These are phyloP conservation scores for Fennellomyces sp. DNA, from an alignment of 371 early-diverging fungal genomes.

Conservation along the genomic window DNA sequence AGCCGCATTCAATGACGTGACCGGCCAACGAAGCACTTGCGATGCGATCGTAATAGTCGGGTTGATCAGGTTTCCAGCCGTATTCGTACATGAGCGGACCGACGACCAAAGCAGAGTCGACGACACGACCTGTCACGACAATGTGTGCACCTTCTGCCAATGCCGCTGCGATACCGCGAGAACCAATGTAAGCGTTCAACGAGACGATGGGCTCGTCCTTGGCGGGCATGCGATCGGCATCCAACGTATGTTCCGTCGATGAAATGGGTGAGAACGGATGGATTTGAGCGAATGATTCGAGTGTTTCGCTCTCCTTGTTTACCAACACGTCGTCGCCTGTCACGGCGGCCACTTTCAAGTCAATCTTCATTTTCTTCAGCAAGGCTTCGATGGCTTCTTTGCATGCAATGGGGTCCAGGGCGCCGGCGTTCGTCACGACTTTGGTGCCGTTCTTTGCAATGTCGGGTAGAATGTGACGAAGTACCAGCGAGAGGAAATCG, in stretches of 20 bases:
- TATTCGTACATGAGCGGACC: conserved; percentile 65
- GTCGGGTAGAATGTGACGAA: conserved; percentile 54
- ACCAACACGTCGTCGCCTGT: conserved; percentile 66
- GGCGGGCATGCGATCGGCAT: conserved; percentile 56
- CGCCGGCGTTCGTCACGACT: conserved; percentile 79
- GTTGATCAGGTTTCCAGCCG: conserved; percentile 45
- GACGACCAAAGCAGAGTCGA: conserved; percentile 70
- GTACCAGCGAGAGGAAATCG: conserved; percentile 64
- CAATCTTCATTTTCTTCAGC: conserved; percentile 50
- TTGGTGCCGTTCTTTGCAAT: conserved; percentile 64
- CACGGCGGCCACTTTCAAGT: conserved; percentile 68
- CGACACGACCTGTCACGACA: conserved; percentile 76
- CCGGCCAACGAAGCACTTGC: conserved; percentile 76
- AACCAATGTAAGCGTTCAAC: conserved; percentile 70
- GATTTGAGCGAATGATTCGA: conserved; percentile 38
- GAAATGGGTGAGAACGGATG: conserved; percentile 56
- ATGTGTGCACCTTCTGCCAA: conserved; percentile 68
- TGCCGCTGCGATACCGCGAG: conserved; percentile 62
- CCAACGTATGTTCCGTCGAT: conserved; percentile 38
- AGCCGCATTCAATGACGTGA: conserved; percentile 80
- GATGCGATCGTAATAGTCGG: conserved; percentile 61
- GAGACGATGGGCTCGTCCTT: conserved; percentile 57
- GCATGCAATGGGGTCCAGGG: conserved; percentile 69
- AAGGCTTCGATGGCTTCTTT: conserved; percentile 69
- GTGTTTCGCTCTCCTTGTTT: conserved; percentile 24